Conservation (phyloP, 2,329 filamentous ascomycete species). For the Apiospora aurea region DNA sequence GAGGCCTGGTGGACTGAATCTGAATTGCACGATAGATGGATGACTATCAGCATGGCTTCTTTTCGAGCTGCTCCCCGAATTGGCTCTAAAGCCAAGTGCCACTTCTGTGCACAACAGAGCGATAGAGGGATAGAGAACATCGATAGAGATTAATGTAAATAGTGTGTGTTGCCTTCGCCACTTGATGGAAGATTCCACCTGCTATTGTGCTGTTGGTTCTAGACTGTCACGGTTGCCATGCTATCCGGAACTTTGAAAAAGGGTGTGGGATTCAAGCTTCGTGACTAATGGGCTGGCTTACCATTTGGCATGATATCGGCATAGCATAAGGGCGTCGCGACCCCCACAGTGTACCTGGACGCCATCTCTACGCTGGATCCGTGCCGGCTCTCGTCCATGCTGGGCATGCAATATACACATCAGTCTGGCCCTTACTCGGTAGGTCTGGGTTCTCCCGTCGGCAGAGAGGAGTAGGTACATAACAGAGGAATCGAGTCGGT, state of each 20-base stretch:
- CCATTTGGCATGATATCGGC: too few species aligned
- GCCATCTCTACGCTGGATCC: too few species aligned
- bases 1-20: not conserved
- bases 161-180: not conserved
- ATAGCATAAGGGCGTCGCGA: too few species aligned
- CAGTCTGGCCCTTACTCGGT: too few species aligned
- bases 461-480: too few species aligned
- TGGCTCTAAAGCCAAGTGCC: not conserved
- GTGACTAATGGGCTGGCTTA: not conserved
- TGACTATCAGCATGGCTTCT: not conserved
- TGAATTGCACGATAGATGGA: not conserved
- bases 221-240: not conserved
- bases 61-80: not conserved
- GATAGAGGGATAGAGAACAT: not conserved
- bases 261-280: not conserved
- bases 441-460: too few species aligned
- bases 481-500: too few species aligned
- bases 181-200: not conserved
- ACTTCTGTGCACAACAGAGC: not conserved
- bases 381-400: too few species aligned
- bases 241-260: not conserved
- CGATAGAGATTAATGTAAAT: not conserved
- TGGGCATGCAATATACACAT: too few species aligned
- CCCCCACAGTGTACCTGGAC: too few species aligned
- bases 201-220: not conserved